Evolutionary conservation across 768 basidiomycete genomes (phyloP), one percentile per base, ranked within the genome.

Genomic region (Mycena olivaceomarginata): DNA sequence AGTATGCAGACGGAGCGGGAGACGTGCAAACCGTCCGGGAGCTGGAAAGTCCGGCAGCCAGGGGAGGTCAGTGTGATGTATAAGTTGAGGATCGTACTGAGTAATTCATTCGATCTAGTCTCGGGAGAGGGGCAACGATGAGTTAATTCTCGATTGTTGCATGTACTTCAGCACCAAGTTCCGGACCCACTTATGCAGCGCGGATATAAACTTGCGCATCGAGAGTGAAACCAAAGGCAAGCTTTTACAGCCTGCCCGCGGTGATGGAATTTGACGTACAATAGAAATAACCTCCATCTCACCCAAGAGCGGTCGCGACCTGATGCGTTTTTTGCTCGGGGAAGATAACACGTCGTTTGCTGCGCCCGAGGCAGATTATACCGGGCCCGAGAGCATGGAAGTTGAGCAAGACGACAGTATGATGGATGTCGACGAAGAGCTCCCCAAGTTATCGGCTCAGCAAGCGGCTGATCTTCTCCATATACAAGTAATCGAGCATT

Each of bases 131-230:
- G 83, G 80, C 74, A 96, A 95, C 80, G 96, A 97, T 80, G 87
- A 88, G 67, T 84, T 94, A 51, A 95, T 97, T 80, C 84, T 94
- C 68, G 96, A 96, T 82, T 97, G 95, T 80, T 94, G 93, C 80
- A 85, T 88, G 79, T 94, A 92, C 83, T 95, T 93, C 63, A 83
- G 80, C 70, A 84, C 79, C n/a, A 84, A 81, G 60, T 85, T 87
- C n/a, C 87, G 84, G 75, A 93, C 93, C n/a, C 85, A 90, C 68
- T 79, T 96, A 59, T 92, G 93, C 82, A 95, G 92, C 72, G 91
- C 88, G 63, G 96, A 97, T 84, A 93, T 90, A 63, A 94, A 94
- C 78, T 84, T 96, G 41, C 91, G 89, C 72, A 85, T 92, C 66
- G 88, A 92, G 77, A 87, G 87, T 45, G 88, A 90, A 80, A 87